Percentiles rank a stretch among this genome's conserved stretches.
Evolutionary conservation across 345 rosid species (phyloP).

Genomic region (Salix koriyanagi): DNA sequence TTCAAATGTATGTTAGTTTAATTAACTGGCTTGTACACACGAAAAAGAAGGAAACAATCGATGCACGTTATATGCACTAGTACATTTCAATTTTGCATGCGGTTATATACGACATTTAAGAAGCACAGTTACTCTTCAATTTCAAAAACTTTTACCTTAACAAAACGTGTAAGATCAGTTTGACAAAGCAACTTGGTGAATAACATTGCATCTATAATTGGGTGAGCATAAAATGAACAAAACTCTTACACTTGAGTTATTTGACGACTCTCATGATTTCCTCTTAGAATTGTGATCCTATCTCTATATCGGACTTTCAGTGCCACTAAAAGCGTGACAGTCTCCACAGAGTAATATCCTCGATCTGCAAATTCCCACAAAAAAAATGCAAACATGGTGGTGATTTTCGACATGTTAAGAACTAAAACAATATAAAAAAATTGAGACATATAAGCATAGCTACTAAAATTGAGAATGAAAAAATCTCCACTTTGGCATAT

Average conservation of each 20-base stretch:
- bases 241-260: slow-evolving; percentile 36
- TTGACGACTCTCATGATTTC: slow-evolving; percentile 37
- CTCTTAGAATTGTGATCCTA: slow-evolving; percentile 35
- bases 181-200: background rate
- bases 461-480: background rate
- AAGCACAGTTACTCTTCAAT: background rate
- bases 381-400: background rate
- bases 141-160: background rate
- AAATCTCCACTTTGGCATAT: background rate
- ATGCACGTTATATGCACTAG: background rate
- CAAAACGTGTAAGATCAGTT: background rate
- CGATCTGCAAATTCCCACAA: slow-evolving; percentile 18
- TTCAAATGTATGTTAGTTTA: background rate
- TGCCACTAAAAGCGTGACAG: slow-evolving; percentile 35
- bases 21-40: background rate
- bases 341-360: slow-evolving; percentile 38
- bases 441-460: background rate
- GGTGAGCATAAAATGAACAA: background rate
- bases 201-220: background rate
- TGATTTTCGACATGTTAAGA: background rate
- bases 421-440: background rate
- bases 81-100: background rate
- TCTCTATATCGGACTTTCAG: slow-evolving; percentile 35
- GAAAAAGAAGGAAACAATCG: background rate
- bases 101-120: background rate